Percentiles rank a stretch among this genome's conserved stretches.
phyloP scores from a whole-genome alignment of 768 basidiomycete genomes.

The Kwoniella botswanensis region DNA sequence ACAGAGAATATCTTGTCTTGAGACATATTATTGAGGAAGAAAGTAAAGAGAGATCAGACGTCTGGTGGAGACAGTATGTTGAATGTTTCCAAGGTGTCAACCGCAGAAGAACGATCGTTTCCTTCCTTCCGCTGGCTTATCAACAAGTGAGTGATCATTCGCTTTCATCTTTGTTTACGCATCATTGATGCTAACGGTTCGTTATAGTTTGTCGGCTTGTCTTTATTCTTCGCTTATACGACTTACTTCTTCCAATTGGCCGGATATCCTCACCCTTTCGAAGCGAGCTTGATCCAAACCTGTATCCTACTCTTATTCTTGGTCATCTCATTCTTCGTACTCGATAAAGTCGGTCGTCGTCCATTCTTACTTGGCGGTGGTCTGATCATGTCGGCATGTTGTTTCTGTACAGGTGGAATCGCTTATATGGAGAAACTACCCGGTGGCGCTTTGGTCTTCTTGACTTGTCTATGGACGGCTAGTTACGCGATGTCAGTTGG shows the following conservation, averaged over 20 bases:
- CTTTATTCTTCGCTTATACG: constrained; percentile 25
- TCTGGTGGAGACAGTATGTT: not conserved
- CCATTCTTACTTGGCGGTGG: constrained; percentile 21
- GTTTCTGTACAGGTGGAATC: not conserved
- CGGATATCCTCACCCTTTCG: constrained; percentile 26
- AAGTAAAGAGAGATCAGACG: not conserved
- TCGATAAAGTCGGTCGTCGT: constrained; percentile 25
- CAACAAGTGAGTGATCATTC: not conserved
- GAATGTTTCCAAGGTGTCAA: constrained; percentile 14
- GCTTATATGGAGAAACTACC: constrained; percentile 6
- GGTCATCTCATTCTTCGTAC: constrained; percentile 5
- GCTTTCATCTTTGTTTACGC: not conserved
- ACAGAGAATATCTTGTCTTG: not conserved
- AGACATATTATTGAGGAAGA: constrained; percentile 5
- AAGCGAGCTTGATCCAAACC: constrained; percentile 22
- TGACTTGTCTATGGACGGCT: constrained; percentile 23
- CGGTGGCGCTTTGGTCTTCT: constrained; percentile 8
- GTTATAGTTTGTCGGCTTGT: constrained; percentile 20
- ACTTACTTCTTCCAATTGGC: constrained; percentile 38
- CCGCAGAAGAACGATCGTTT: constrained; percentile 4
- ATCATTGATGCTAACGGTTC: not conserved
- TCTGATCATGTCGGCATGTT: constrained; percentile 9
- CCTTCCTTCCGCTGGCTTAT: constrained; percentile 8
- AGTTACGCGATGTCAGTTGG: constrained; percentile 19
- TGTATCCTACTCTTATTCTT: constrained; percentile 20